Conservation (phyloP, 1,139 yeast genomes). For the Kodamaea fungicola region DNA sequence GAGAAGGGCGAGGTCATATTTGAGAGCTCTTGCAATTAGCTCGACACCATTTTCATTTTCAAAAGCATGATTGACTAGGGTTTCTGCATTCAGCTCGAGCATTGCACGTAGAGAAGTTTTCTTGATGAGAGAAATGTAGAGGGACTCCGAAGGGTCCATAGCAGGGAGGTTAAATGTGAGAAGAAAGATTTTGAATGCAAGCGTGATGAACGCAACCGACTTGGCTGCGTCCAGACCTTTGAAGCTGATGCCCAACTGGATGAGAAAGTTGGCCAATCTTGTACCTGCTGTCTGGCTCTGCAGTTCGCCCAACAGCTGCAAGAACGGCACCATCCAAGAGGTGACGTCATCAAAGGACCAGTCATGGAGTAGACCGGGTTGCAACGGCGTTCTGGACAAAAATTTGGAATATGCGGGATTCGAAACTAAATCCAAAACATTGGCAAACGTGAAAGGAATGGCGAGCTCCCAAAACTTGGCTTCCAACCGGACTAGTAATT, state of each 20-base stretch:
- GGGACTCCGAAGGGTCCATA: constrained; percentile 15
- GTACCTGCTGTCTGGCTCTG: constrained; percentile 42
- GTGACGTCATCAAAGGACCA: constrained; percentile 28
- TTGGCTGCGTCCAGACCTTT: neutral
- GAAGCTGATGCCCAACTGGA: constrained; percentile 17
- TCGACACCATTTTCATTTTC: constrained; percentile 19
- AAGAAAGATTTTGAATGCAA: constrained; percentile 14
- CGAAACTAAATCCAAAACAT: constrained; percentile 51
- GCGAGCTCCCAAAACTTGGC: constrained; percentile 49
- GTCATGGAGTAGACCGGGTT: constrained; percentile 3
- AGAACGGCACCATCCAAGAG: constrained; percentile 40
- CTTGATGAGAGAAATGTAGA: constrained; percentile 22
- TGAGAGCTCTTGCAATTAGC: constrained; percentile 45
- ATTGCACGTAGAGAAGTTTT: constrained; percentile 35
- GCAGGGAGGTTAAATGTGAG: constrained; percentile 15
- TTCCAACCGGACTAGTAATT: constrained; percentile 38
- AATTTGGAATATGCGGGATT: constrained; percentile 33
- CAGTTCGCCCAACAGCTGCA: constrained; percentile 32
- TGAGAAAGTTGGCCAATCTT: constrained; percentile 34
- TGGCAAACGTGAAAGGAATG: constrained; percentile 49
- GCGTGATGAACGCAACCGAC: constrained; percentile 6
- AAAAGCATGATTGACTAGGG: constrained; percentile 24
- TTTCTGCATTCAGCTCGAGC: constrained; percentile 27
- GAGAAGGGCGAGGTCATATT: constrained; percentile 55
- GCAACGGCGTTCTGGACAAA: constrained; percentile 10